These are phyloP conservation scores for Termitomyces sp. DNA, from an alignment of 768 basidiomycete species.

Conservation along the genomic window DNA sequence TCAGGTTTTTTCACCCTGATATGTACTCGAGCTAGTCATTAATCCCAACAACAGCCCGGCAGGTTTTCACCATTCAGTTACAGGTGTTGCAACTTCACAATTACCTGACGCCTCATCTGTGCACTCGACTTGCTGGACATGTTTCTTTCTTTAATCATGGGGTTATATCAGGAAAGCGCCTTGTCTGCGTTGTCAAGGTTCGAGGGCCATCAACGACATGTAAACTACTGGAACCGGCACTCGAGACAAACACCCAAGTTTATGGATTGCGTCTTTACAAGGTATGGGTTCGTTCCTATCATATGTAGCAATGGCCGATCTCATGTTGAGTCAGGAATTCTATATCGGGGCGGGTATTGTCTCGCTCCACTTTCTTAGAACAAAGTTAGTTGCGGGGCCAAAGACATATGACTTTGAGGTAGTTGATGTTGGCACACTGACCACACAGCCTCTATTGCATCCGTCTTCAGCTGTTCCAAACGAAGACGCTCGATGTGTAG, in stretches of 20 bases:
- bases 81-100: not conserved
- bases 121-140: constrained; percentile 11
- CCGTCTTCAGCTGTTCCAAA: constrained; percentile 52
- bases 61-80: constrained; percentile 8
- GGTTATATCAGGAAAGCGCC: constrained; percentile 39
- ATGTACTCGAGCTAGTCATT: not conserved
- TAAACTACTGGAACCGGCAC: constrained; percentile 11
- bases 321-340: constrained; percentile 49
- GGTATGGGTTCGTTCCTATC: not conserved
- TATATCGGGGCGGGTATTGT: constrained; percentile 76
- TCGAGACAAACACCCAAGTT: not conserved
- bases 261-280: constrained; percentile 2
- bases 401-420: constrained; percentile 17
- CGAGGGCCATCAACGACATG: constrained; percentile 34
- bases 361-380: constrained; percentile 70
- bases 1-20: constrained; percentile 40
- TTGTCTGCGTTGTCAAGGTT: constrained; percentile 36
- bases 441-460: constrained; percentile 73
- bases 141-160: constrained; percentile 29
- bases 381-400: constrained; percentile 15
- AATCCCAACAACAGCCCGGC: constrained; percentile 3
- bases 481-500: constrained; percentile 61
- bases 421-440: constrained; percentile 61
- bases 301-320: not conserved
- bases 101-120: constrained; percentile 1